phyloP scores from a whole-genome alignment of 179 eudicot species.

The Heliamphora pulchella region DNA sequence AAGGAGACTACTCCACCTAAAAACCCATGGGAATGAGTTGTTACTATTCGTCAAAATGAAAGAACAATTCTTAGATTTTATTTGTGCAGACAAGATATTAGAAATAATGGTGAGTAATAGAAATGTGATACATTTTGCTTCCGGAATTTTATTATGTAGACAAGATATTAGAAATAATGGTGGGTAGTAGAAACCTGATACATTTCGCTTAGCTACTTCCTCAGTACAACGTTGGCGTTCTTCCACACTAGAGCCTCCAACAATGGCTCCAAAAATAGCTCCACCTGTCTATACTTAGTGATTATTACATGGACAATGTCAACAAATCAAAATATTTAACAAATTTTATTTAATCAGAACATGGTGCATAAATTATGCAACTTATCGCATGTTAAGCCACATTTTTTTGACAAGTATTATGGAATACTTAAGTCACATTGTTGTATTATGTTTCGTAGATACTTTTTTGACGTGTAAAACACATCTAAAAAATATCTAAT shows the following conservation, averaged over 20 bases:
- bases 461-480: neutral
- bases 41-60: no score
- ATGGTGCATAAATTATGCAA: neutral
- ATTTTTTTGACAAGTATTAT: neutral
- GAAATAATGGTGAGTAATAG: slow-evolving; percentile 1
- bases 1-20: no score
- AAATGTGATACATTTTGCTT: slow-evolving; percentile 65
- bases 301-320: slow-evolving; percentile 21
- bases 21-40: no score
- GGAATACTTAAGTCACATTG: neutral
- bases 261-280: slow-evolving; percentile 70
- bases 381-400: neutral
- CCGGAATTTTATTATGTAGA: neutral
- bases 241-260: slow-evolving; percentile 65
- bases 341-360: neutral
- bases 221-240: slow-evolving; percentile 58
- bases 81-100: neutral
- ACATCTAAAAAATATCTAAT: no score
- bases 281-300: slow-evolving; percentile 44
- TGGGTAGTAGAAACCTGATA: slow-evolving; percentile 43
- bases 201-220: slow-evolving; percentile 65
- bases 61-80: no score
- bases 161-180: neutral
- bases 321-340: slow-evolving; percentile 4
- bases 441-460: neutral